These are phyloP conservation scores for Stramenopiles sp. DNA, from an alignment of 352 stramenopile genomes.

Conservation along the genomic window DNA sequence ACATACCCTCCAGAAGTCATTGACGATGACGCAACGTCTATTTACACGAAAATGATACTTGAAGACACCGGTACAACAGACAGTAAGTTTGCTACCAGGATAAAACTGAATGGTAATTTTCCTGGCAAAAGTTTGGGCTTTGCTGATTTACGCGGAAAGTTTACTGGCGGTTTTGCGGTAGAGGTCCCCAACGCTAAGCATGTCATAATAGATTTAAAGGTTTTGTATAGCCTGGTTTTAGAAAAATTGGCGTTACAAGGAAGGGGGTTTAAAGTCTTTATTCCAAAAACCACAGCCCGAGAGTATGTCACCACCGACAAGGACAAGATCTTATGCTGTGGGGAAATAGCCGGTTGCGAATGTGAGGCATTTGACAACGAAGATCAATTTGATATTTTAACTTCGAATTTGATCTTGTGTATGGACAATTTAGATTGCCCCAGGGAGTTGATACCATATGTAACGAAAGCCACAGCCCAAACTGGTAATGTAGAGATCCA, in stretches of 20 bases:
- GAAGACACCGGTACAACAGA: background rate
- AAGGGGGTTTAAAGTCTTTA: background rate
- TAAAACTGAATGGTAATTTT: background rate
- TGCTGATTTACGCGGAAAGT: background rate
- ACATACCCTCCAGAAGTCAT: background rate
- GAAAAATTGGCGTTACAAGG: background rate
- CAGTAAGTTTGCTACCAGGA: background rate
- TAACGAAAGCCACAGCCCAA: background rate
- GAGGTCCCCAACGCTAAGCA: background rate
- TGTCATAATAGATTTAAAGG: background rate
- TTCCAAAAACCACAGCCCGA: background rate
- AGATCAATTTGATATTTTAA: background rate
- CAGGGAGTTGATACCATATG: background rate
- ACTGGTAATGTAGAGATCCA: background rate
- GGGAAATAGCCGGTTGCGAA: background rate
- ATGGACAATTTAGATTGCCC: background rate
- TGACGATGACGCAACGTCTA: background rate
- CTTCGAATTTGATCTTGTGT: background rate
- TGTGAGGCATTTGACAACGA: background rate
- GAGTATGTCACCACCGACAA: background rate
- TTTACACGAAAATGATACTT: background rate
- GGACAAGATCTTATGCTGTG: background rate
- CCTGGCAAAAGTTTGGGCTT: background rate
- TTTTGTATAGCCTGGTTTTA: background rate
- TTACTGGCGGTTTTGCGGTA: background rate